These are phyloP conservation scores for Phaeosphaeriaceae sp. DNA, from an alignment of 2,329 filamentous ascomycete genomes.

Conservation along the genomic window DNA sequence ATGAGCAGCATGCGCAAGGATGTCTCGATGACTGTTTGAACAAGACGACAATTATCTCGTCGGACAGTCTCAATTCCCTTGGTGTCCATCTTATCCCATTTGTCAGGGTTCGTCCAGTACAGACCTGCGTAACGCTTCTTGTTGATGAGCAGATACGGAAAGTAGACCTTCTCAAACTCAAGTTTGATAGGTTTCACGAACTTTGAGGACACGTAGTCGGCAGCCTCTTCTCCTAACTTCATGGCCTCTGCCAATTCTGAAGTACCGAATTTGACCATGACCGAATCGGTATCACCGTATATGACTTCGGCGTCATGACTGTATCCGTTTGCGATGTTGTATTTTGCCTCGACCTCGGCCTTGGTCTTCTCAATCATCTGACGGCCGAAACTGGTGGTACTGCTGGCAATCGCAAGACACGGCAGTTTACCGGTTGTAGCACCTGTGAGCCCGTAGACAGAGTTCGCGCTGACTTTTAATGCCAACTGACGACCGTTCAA, in stretches of 20 bases:
- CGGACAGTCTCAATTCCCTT: slow-evolving; percentile 99
- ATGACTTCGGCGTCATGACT: slow-evolving; percentile 94
- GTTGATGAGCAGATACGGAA: slow-evolving; percentile 97
- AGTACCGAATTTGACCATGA: slow-evolving; percentile 99
- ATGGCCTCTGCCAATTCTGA: slow-evolving; percentile 86
- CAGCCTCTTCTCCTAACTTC: slow-evolving; percentile 93
- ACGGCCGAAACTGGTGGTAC: slow-evolving; percentile 94
- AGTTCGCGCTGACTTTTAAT: slow-evolving; percentile 96
- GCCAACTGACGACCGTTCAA: slow-evolving; percentile 96
- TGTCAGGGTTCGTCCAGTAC: slow-evolving; percentile 93
- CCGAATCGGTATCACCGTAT: slow-evolving; percentile 98
- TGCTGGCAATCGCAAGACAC: slow-evolving; percentile 93
- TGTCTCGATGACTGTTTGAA: slow-evolving; percentile 97
- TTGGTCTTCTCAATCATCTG: slow-evolving; percentile 99
- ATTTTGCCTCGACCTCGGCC: slow-evolving; percentile 88
- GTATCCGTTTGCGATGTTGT: slow-evolving; percentile 93
- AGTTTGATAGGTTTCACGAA: slow-evolving; percentile 98
- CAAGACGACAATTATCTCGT: slow-evolving; percentile 92
- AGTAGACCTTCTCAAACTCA: slow-evolving; percentile 99
- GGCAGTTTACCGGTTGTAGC: slow-evolving; percentile 95
- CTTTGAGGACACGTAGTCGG: slow-evolving; percentile 84
- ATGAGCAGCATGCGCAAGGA: slow-evolving; percentile 95
- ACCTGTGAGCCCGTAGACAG: slow-evolving; percentile 95
- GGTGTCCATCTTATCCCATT: slow-evolving; percentile 99
- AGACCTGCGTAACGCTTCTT: slow-evolving; percentile 99